These are phyloP conservation scores for Lentinula aciculospora DNA, from an alignment of 768 basidiomycete genomes.

Conservation along the genomic window DNA sequence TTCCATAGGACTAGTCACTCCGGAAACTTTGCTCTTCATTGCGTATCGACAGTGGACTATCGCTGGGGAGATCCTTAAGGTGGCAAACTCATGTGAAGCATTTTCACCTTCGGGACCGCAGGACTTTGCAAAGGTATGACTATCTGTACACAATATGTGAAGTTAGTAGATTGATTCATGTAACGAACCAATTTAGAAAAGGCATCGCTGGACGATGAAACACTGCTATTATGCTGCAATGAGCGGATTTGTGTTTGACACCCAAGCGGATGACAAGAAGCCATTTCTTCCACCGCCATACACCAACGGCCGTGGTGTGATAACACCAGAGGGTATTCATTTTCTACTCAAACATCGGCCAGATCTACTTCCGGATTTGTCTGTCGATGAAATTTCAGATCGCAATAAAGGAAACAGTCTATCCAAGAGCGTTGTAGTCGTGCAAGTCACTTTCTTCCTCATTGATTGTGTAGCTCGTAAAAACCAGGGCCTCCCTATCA, in stretches of 20 bases:
- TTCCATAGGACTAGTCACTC: neutral
- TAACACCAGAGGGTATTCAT: neutral
- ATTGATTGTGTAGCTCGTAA: slow-evolving; percentile 11
- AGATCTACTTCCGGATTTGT: neutral
- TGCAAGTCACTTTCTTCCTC: slow-evolving; percentile 16
- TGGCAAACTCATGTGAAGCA: neutral
- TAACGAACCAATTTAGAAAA: too few relatives aligned
- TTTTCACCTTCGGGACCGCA: neutral
- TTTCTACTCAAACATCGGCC: neutral
- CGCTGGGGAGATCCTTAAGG: neutral
- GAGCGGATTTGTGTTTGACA: neutral
- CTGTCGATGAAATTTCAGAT: slow-evolving; percentile 9
- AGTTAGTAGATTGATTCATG: neutral
- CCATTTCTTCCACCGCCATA: neutral
- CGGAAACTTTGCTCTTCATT: neutral
- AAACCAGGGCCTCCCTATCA: slow-evolving; percentile 10
- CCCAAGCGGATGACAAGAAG: neutral
- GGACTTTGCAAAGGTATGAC: neutral
- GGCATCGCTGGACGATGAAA: neutral
- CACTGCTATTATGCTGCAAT: neutral
- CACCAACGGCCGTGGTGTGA: neutral
- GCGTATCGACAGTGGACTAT: neutral
- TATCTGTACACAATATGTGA: neutral
- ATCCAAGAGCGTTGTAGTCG: slow-evolving; percentile 12
- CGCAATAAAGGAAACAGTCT: slow-evolving; percentile 14